Evolutionary conservation across 352 stramenopile genomes (phyloP), one percentile per base, ranked within the genome.

Genomic region (Globisporangium megalacanthum): DNA sequence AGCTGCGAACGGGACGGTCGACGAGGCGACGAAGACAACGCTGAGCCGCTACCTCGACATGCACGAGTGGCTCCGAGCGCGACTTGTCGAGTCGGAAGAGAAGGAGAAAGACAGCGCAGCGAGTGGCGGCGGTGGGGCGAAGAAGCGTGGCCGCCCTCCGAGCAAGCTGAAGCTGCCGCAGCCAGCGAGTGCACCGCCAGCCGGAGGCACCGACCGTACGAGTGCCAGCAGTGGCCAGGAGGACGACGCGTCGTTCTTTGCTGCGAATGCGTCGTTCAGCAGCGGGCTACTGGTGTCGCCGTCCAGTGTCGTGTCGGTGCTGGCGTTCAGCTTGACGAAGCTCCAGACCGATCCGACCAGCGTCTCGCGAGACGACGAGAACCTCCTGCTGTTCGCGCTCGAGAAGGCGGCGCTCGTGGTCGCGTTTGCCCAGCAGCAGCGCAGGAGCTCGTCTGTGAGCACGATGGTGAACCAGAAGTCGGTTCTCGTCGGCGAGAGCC

Each of bases 31-130:
- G 15, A 75, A 67, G 69, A 49, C 56, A 10, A n/a, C 37, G 7
- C 22, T 77, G 22, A 50, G 65, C 3, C 64, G 63, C 20, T 78
- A 69, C 47, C 46, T 69, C 25, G 63, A 76, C 44, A 60, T 80
- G 25, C 54, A 74, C 42, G 49, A 59, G n/a, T 80, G 72, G 72
- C 56, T 80, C 6, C 35, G 35, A 4, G 37, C 53, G 29, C 44
- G 58, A 39, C 33, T 73, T 2, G 33, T n/a, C 10, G 58, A 70
- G 15, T 41, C 41, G 3, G 58, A 69, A 9, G 36, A 45, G 11
- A 53, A 63, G 11, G 50, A 42, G 10, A 65, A 66, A 6, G 46
- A 9, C 6, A 60, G 49, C 10, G 29, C 41, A 4, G 19, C 7
- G 4, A 54, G 45, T 8, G 44, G 42, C 7, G 22, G n/a, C 17